These are phyloP conservation scores for Prinsepia uniflora DNA, from an alignment of 306 rosid genomes.

Conservation along the genomic window DNA sequence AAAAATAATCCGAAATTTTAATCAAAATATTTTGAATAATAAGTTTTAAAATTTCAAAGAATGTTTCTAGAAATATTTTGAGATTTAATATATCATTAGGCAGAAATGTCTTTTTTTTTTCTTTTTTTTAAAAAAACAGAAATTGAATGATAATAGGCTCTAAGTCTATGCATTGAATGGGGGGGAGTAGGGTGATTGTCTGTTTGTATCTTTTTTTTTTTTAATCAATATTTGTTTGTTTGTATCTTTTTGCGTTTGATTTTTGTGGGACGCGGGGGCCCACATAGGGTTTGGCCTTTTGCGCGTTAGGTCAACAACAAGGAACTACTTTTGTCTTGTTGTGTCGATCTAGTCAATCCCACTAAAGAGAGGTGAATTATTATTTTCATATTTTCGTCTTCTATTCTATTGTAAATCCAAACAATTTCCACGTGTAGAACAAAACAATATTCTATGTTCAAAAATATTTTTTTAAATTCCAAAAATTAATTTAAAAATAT, in stretches of 20 bases:
- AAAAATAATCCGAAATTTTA: too few relatives aligned
- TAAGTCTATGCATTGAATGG: neutral
- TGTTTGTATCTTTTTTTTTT: too few relatives aligned
- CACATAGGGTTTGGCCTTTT: constrained; percentile 48
- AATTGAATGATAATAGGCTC: neutral
- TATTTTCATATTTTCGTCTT: neutral
- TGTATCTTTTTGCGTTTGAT: constrained; percentile 15
- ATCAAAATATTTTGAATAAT: too few relatives aligned
- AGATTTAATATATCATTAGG: too few relatives aligned
- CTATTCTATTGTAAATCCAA: neutral
- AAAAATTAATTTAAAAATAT: too few relatives aligned
- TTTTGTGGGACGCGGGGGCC: constrained; percentile 43
- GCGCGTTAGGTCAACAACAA: constrained; percentile 72
- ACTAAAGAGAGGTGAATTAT: constrained; percentile 27
- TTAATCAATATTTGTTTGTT: neutral
- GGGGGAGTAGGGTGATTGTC: neutral
- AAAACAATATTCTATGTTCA: neutral
- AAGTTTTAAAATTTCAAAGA: too few relatives aligned
- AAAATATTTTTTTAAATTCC: too few relatives aligned
- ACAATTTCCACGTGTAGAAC: neutral
- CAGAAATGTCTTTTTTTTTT: too few relatives aligned
- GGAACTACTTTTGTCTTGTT: constrained; percentile 59
- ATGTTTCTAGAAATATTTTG: too few relatives aligned
- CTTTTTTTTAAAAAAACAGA: too few relatives aligned
- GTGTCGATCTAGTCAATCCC: constrained; percentile 44